A percentile compares a stretch with the other conserved stretches of the same genome.
These are phyloP conservation scores for Aureobasidium sp. DNA, from an alignment of 2,329 filamentous ascomycete genomes.

Conservation along the genomic window DNA sequence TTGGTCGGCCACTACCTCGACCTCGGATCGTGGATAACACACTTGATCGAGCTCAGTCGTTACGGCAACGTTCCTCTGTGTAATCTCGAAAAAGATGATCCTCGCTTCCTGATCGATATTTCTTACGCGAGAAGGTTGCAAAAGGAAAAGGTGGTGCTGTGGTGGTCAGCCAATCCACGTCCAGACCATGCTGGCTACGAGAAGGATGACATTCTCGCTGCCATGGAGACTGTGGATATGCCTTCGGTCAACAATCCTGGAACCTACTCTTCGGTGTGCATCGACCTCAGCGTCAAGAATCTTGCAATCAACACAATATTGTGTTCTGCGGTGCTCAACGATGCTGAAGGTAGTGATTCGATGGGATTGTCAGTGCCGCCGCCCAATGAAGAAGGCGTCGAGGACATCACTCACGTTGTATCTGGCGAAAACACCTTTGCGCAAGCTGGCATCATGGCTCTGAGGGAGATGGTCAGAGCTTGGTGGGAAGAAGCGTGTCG, in stretches of 20 bases:
- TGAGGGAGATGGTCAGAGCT: constrained; percentile 95
- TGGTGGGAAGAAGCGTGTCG: constrained; percentile 85
- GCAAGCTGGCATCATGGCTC: constrained; percentile 78
- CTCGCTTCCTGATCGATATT: constrained; percentile 89
- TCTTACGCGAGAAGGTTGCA: constrained; percentile 86
- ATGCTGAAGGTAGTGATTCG: constrained; percentile 82
- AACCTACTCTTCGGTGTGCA: constrained; percentile 91
- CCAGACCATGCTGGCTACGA: constrained; percentile 96
- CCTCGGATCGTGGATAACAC: constrained; percentile 83
- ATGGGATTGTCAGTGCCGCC: constrained; percentile 74
- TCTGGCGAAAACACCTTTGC: constrained; percentile 86
- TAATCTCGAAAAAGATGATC: constrained; percentile 90
- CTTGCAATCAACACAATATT: constrained; percentile 96
- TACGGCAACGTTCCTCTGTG: constrained; percentile 94
- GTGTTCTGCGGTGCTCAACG: constrained; percentile 92
- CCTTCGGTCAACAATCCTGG: constrained; percentile 87
- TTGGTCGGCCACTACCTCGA: constrained; percentile 85
- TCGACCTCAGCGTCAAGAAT: constrained; percentile 89
- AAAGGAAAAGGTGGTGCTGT: constrained; percentile 85
- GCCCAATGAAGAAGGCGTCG: constrained; percentile 48
- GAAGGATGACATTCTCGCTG: constrained; percentile 75
- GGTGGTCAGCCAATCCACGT: constrained; percentile 83
- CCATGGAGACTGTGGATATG: constrained; percentile 82
- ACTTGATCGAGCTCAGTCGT: constrained; percentile 76
- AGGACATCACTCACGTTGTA: constrained; percentile 50